Evolutionary conservation across 176 grass and related monocot genomes (phyloP), one percentile per base, ranked within the genome.

Genomic region (Triticum turgidum): DNA sequence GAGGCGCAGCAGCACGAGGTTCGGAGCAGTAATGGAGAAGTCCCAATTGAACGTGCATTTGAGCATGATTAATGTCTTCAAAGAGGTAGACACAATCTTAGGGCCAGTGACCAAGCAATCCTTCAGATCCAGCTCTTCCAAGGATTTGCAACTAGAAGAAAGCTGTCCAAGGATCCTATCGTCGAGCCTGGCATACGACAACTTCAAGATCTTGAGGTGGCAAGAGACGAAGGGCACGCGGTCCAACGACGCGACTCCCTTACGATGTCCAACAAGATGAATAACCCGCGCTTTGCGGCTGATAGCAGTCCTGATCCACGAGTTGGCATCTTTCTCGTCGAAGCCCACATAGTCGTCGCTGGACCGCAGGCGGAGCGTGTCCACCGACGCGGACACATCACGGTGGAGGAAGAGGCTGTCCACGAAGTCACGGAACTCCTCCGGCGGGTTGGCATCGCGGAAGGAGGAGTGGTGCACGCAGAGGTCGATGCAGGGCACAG

Each of bases 51-150:
- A 37, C 33, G 34, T 20, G 33, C 86, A 88, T 10, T 83, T 78
- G 64, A 70, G 12, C 63, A 88, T 47, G 25, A 29, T 37, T 29
- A 88, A 37, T 3, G 44, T 83, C 80, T 49, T 88, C 35, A 88
- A 21, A 18, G 80, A 83, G 8, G 52, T 51, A 15, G 80, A 83
- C 10, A 20, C 11, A 29, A 88, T 51, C 49, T n/a, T 37, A 24
- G 6, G 0, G 11, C 51, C 27, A 5, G 3, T 65, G 0, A 78
- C 63, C 13, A 4, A 0, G 4, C 86, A 88, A 0, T 56, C 41
- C 73, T 78, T 88, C 9, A 83, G 80, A 41, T 83, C 80, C 0
- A 88, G 13, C 11, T 83, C 86, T 59, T 88, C 80, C 49, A 88
- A 49, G 14, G 9, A 88, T 62, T 73, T 67, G 80, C 86, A 88